phyloP scores from a whole-genome alignment of 2,329 filamentous ascomycete species.

The Xylariaceae sp. region DNA sequence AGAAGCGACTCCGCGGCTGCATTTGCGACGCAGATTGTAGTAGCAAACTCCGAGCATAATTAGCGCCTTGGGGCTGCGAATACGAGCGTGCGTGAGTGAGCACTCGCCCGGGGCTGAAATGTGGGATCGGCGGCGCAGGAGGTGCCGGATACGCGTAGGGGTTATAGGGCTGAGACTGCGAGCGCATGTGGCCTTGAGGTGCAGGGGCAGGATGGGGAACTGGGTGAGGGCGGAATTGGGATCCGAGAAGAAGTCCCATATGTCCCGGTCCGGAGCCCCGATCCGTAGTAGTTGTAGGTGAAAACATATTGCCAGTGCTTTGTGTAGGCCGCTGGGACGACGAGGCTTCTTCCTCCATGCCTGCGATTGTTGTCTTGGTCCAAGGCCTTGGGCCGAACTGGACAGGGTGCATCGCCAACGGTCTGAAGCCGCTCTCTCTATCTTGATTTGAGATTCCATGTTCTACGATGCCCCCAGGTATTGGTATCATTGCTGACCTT shows the following conservation, averaged over 20 bases:
- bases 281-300: neutral
- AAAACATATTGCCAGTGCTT: neutral
- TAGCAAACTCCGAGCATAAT: neutral
- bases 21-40: neutral
- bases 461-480: neutral
- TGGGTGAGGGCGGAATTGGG: neutral
- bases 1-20: too few species aligned
- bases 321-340: neutral
- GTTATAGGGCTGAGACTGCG: neutral
- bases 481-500: neutral
- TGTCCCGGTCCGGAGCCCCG: neutral
- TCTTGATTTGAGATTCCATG: neutral
- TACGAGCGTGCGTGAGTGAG: neutral
- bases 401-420: slow-evolving; percentile 1
- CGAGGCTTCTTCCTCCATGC: neutral
- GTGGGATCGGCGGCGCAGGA: neutral
- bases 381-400: neutral
- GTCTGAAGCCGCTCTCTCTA: neutral
- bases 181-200: too few species aligned
- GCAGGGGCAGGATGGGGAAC: neutral
- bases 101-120: neutral
- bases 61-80: neutral
- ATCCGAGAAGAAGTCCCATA: neutral
- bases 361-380: neutral
- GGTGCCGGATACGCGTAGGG: neutral